A percentile compares a stretch with the other conserved stretches of the same genome.
phyloP scores from a whole-genome alignment of 352 stramenopile genomes.

The Phytophthora gonapodyides region DNA sequence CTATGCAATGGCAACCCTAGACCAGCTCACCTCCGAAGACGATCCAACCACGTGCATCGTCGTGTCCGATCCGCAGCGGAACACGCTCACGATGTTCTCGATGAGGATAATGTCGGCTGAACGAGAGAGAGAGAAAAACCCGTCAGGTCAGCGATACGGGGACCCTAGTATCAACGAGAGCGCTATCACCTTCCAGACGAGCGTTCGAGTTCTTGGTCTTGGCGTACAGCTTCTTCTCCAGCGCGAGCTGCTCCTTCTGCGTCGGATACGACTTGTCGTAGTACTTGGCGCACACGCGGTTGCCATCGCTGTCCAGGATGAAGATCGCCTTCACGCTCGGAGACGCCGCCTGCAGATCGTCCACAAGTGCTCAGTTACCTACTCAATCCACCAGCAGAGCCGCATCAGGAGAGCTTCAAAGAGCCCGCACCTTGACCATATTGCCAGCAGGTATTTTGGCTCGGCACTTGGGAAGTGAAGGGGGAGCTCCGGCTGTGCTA shows the following conservation, averaged over 20 bases:
- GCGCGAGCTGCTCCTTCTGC: conserved; percentile 82
- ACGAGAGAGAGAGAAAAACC: neutral
- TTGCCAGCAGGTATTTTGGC: conserved; percentile 19
- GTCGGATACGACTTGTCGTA: conserved; percentile 90
- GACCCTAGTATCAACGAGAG: neutral
- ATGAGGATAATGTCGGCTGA: conserved; percentile 89
- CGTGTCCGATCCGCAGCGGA: conserved; percentile 83
- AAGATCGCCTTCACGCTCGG: conserved; percentile 90
- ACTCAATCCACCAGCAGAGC: neutral
- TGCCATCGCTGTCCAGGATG: conserved; percentile 87
- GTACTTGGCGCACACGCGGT: conserved; percentile 92
- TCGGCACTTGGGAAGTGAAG: conserved; percentile 22
- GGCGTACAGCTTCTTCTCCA: conserved; percentile 90
- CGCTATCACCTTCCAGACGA: conserved; percentile 71
- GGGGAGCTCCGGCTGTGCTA: conserved; percentile 26
- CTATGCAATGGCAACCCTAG: too few species aligned
- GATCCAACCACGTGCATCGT: conserved; percentile 91
- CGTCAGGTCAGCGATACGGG: neutral
- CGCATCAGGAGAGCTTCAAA: conserved; percentile 8
- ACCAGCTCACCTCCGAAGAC: conserved; percentile 59
- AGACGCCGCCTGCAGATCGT: conserved; percentile 50
- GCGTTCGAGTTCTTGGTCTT: conserved; percentile 92
- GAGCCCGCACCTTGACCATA: conserved; percentile 64
- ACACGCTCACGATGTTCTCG: conserved; percentile 92
- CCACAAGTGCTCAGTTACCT: conserved; percentile 16